Percentiles rank a stretch among this genome's conserved stretches.
Evolutionary conservation across 306 rosid species (phyloP).

Genomic region (Castanea sativa): DNA sequence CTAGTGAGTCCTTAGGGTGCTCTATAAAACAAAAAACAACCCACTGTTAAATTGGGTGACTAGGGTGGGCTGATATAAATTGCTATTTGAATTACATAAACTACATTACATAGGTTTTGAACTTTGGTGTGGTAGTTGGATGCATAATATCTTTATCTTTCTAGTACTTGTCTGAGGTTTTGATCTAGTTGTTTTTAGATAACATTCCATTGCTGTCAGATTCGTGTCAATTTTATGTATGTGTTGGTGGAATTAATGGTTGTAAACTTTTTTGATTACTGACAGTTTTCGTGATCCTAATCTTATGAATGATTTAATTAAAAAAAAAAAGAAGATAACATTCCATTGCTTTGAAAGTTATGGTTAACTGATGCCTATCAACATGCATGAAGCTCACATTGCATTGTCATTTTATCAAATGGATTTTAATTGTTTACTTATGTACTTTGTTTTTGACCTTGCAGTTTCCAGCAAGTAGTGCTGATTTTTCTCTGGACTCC

Average conservation of each 20-base stretch:
- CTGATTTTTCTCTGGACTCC: slow-evolving; percentile 52
- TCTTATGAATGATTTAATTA: neutral
- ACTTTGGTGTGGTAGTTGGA: neutral
- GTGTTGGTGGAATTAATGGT: neutral
- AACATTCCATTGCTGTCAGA: neutral
- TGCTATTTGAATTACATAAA: neutral
- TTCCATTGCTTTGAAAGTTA: slow-evolving; percentile 1
- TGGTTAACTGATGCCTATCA: neutral
- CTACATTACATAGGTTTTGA: neutral
- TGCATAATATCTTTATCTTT: neutral
- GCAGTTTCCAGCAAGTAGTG: slow-evolving; percentile 79
- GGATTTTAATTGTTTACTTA: neutral
- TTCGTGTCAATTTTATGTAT: neutral
- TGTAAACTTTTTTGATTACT: neutral
- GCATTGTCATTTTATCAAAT: neutral
- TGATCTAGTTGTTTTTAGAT: neutral
- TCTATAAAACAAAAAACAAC: neutral
- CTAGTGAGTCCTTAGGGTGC: neutral
- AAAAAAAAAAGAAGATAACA: neutral
- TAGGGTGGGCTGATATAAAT: neutral
- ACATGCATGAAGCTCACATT: neutral
- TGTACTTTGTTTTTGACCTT: slow-evolving; percentile 4
- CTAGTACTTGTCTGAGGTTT: neutral
- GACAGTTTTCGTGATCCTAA: neutral
- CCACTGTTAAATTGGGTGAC: neutral